Evolutionary conservation across 179 eudicot genomes (phyloP).

Genomic region (Actinidia arguta): DNA sequence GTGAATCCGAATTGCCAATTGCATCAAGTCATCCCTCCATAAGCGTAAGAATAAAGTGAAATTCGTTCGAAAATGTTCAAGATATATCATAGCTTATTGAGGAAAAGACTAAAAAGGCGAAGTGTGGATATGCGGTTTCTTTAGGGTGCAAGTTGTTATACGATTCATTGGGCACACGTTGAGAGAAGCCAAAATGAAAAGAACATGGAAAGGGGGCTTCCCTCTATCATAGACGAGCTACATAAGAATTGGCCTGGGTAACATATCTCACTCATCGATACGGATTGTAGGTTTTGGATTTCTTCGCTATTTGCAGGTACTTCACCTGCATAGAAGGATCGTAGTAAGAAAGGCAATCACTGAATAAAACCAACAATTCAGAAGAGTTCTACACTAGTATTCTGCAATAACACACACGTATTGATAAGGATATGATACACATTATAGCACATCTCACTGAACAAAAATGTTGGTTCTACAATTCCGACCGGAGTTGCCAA

Average conservation of each 20-base stretch:
- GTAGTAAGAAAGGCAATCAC: conserved; percentile 10
- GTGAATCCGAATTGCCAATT: background rate
- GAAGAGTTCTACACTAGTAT: background rate
- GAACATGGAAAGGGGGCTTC: no score
- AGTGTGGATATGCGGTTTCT: no score
- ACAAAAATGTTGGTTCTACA: background rate
- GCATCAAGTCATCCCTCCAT: no score
- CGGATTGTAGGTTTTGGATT: conserved; percentile 79
- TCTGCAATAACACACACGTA: background rate
- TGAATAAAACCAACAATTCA: conserved; percentile 1
- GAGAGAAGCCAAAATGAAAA: no score
- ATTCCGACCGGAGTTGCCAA: background rate
- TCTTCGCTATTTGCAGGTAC: conserved; percentile 91
- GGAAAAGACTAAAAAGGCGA: no score
- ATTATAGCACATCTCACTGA: background rate
- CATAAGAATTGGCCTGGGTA: conserved; percentile 93
- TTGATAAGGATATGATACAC: no score
- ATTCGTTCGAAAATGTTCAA: no score
- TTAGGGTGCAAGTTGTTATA: no score
- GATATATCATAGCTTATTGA: no score
- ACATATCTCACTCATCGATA: conserved; percentile 99
- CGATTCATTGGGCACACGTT: no score
- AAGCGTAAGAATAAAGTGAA: no score
- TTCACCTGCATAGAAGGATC: conserved; percentile 62
- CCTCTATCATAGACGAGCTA: conserved; percentile 52